A percentile compares a stretch with the other conserved stretches of the same genome.
phyloP scores from a whole-genome alignment of 1,284 basidiomycete genomes.

The Heliocybe sulcata region DNA sequence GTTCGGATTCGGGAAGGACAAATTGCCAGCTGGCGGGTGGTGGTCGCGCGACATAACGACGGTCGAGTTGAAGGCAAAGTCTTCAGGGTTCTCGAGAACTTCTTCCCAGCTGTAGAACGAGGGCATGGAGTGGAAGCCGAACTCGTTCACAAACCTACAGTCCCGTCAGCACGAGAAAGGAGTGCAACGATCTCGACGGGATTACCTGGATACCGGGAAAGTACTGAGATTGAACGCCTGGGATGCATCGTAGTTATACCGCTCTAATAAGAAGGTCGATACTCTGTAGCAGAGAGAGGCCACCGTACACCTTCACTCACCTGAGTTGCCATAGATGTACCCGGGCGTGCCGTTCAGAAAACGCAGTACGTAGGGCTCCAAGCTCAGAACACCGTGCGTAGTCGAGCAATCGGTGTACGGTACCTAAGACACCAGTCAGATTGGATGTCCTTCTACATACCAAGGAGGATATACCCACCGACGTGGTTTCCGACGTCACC shows the following conservation, averaged over 20 bases:
- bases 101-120: constrained; percentile 60
- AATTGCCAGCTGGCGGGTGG: constrained; percentile 47
- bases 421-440: constrained; percentile 25
- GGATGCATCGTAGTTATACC: constrained; percentile 51
- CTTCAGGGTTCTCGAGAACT: constrained; percentile 39
- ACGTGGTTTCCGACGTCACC: constrained; percentile 41
- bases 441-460: background rate
- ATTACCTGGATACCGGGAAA: constrained; percentile 43
- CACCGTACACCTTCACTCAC: no score
- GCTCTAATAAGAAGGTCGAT: constrained; percentile 20
- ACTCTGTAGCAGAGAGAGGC: background rate
- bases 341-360: constrained; percentile 43
- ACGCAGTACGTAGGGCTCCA: constrained; percentile 49
- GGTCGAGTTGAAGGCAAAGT: constrained; percentile 54
- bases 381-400: constrained; percentile 46
- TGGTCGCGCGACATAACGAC: constrained; percentile 54
- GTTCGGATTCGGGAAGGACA: constrained; percentile 53
- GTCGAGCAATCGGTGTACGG: constrained; percentile 60
- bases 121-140: constrained; percentile 61
- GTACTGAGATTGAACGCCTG: constrained; percentile 49
- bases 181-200: background rate
- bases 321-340: constrained; percentile 51
- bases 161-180: background rate
- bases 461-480: constrained; percentile 22
- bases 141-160: constrained; percentile 51